Evolutionary conservation across 2,329 filamentous ascomycete species (phyloP), one percentile per base, ranked within the genome.

Genomic region (Penicillium sp.): DNA sequence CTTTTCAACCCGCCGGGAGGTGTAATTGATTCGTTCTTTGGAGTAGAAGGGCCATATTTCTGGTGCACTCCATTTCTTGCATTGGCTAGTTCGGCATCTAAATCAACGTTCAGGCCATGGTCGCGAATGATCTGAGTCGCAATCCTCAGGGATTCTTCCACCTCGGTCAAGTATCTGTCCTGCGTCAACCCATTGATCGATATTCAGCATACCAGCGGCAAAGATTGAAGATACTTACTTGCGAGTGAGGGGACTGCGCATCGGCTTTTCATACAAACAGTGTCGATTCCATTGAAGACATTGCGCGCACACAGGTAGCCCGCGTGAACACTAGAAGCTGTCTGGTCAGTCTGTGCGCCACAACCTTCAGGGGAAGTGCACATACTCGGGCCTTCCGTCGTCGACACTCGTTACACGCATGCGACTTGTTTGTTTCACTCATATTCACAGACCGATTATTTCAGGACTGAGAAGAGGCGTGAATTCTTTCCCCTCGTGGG

Each of bases 111-210:
- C 10, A 51, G 48, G 28, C 48, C 48, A 34, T 51, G 39, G 16
- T 51, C 48, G n/a, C 39, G 48, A 8, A 51, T 51, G 28, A 51
- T 51, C 14, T 44, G 48, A 16, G 48, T 37, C 3, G 48, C 39
- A 28, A 51, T 51, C 5, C 48, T 37, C 13, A 51, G 48, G 19
- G 48, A 51, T 28, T 51, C 48, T 36, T 44, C 48, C n/a, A 51
- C 48, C 44, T 51, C 48, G 10, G 48, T 51, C 19, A 51, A 18
- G 31, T 51, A 33, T 28, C 48, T 51, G n/a, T 11, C 23, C 18
- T 14, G 10, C 10, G 21, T 36, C 19, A 51, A 16, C 18, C 14
- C 9, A 29, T 19, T 14, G 26, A 31, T 31, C 28, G 3, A 13
- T 4, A 7, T 11, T 14, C 13, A 1, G 21, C 1, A 14, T 10